phyloP scores from a whole-genome alignment of 2,329 filamentous ascomycete species.

The Venturia carpophila region DNA sequence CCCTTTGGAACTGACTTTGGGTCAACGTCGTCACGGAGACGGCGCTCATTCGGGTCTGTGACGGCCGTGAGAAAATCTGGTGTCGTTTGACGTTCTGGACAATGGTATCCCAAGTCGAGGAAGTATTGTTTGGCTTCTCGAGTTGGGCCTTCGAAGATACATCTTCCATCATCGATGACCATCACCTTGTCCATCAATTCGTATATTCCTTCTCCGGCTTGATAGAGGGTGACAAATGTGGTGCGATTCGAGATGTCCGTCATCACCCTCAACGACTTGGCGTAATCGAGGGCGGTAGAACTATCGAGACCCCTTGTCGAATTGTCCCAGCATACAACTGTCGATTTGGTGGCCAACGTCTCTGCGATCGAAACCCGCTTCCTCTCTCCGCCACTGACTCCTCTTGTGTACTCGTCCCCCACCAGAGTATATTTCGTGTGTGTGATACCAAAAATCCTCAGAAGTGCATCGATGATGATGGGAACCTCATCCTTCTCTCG shows the following conservation, averaged over 20 bases:
- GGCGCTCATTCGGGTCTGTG: conserved; percentile 53
- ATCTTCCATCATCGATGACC: conserved; percentile 34
- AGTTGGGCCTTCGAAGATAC: conserved; percentile 55
- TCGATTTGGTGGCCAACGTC: conserved; percentile 38
- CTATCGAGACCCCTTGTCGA: conserved; percentile 66
- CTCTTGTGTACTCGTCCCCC: conserved; percentile 65
- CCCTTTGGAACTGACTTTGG: conserved; percentile 44
- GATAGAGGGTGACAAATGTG: conserved; percentile 62
- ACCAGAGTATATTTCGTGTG: conserved; percentile 68
- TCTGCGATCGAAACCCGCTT: conserved; percentile 44
- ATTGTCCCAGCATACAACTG: conserved; percentile 45
- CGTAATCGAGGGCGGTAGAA: conserved; percentile 65
- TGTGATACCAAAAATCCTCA: conserved; percentile 49
- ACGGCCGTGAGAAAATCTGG: conserved; percentile 68
- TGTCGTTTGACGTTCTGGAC: conserved; percentile 58
- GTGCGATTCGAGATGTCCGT: conserved; percentile 57
- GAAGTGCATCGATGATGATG: conserved; percentile 55
- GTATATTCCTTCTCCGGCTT: conserved; percentile 45
- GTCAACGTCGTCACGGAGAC: conserved; percentile 50
- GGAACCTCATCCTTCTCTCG: conserved; percentile 54
- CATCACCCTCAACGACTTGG: conserved; percentile 55
- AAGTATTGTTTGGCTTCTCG: conserved; percentile 58
- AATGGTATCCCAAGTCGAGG: conserved; percentile 57
- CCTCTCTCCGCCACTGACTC: conserved; percentile 44
- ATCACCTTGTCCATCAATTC: conserved; percentile 27